Base-by-base conservation (phyloP, 805 yeast species). In the Hanseniaspora lindneri region DNA sequence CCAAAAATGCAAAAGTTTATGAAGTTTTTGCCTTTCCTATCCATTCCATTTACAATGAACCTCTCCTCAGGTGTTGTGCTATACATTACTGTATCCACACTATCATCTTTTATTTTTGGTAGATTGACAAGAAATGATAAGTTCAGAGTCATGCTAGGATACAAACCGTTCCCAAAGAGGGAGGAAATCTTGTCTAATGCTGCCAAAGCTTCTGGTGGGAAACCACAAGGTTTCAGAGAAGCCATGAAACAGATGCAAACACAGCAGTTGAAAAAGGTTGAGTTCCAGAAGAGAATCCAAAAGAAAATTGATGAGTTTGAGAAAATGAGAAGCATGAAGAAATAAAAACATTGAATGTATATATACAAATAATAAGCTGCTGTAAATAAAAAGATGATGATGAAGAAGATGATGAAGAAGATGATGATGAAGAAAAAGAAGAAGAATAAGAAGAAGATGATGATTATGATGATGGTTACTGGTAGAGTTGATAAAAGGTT, bases 11-110 rank as follows among this genome's bases (percentile, higher is more conserved):
- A 76, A 65, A 80, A 78, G 57, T 62, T 82, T 20, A 74, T 89
- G 69, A 76, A 80, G 34, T 70, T 74, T 37, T 64, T 86, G 57
- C 97, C 97, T 14, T 71, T 87, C 54, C 67, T 80, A 27, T 86
- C 96, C 3, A 80, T 89, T 53, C 78, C 88, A n/a, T 77, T 89
- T 55, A 89, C 96, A 3, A 83, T 83, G 82, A 74, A 79, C 47
- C 73, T 89, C 59, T 80, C 95, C 1, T 76, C 95, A 1, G 94
- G 83, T 33, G 86, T 87, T 30, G 80, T 88, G 54, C 70, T 86
- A 44, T 92, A 88, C 62, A 85, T 89, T 64, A 80, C 89, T 5
- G 77, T 83, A 32, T 86, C 87, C 61, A 84, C 95, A 50, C 54
- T 77, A 13, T 76, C 76, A 56, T 83, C 96, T 0, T 74, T 83